These are phyloP conservation scores for Globisporangium mamillatum DNA, from an alignment of 352 stramenopile genomes.

Conservation along the genomic window DNA sequence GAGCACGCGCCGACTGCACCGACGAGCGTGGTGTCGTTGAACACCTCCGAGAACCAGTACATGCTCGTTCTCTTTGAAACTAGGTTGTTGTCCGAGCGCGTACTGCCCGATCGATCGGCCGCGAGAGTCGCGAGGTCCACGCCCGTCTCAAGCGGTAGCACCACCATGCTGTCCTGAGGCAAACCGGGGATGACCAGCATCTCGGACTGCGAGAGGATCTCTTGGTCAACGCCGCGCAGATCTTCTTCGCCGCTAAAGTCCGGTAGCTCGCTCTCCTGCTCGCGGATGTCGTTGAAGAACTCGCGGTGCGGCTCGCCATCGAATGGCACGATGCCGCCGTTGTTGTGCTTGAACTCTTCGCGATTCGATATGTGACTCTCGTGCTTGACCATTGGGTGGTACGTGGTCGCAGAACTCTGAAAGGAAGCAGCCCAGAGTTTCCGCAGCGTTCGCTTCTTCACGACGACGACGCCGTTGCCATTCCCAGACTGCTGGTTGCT, in stretches of 20 bases:
- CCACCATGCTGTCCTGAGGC: constrained; percentile 49
- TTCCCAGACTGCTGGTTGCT: constrained; percentile 13
- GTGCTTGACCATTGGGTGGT: constrained; percentile 79
- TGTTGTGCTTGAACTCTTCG: constrained; percentile 74
- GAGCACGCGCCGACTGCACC: constrained; percentile 92
- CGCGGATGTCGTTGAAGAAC: constrained; percentile 78
- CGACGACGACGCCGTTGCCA: constrained; percentile 31
- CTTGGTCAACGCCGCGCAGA: constrained; percentile 21
- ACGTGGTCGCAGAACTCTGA: constrained; percentile 37
- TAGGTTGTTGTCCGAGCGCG: constrained; percentile 6
- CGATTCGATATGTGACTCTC: constrained; percentile 81
- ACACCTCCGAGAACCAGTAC: constrained; percentile 82
- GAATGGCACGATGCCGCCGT: constrained; percentile 75
- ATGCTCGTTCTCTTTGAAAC: constrained; percentile 25
- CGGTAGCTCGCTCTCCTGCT: constrained; percentile 39
- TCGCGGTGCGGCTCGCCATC: constrained; percentile 81
- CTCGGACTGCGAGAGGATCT: constrained; percentile 53
- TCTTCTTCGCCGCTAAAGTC: constrained; percentile 47
- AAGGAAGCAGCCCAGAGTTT: constrained; percentile 48
- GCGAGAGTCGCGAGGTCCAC: constrained; percentile 34
- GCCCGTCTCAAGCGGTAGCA: constrained; percentile 54
- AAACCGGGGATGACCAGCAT: constrained; percentile 47
- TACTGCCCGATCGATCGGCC: constrained; percentile 11
- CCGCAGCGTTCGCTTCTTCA: constrained; percentile 42
- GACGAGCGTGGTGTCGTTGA: constrained; percentile 28